Evolutionary conservation across 2,329 filamentous ascomycete species (phyloP).

Genomic region (Rhexocercosporidium sp.): DNA sequence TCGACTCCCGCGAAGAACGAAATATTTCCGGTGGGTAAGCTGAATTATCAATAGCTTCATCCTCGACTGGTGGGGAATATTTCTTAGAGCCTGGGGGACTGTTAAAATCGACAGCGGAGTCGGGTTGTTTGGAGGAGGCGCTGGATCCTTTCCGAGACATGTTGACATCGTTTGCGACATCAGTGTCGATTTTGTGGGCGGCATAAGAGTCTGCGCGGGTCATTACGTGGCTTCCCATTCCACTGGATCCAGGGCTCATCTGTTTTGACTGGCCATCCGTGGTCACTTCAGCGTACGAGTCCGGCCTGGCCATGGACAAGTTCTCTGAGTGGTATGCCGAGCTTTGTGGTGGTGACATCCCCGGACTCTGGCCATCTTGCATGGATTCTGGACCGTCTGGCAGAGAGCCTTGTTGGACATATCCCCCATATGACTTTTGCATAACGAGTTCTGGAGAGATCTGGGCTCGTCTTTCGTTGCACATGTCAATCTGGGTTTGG

Average conservation of each 20-base stretch:
- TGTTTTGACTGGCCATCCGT: not conserved
- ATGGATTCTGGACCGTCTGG: not conserved
- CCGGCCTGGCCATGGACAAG: too few relatives aligned
- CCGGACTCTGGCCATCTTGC: not conserved
- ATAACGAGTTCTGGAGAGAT: not conserved
- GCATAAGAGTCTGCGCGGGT: not conserved
- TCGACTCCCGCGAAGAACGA: not conserved
- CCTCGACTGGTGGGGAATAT: not conserved
- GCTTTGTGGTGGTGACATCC: not conserved
- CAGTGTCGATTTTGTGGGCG: not conserved
- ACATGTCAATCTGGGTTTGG: not conserved
- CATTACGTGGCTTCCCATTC: not conserved
- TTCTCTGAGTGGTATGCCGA: not conserved
- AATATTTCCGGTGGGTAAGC: not conserved
- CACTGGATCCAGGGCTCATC: not conserved
- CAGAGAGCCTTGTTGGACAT: not conserved
- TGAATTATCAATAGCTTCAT: not conserved
- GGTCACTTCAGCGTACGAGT: too few relatives aligned
- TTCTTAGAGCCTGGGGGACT: not conserved
- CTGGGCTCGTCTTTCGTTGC: not conserved
- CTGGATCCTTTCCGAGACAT: not conserved
- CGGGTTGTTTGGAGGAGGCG: not conserved
- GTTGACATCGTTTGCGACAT: not conserved
- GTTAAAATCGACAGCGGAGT: not conserved
- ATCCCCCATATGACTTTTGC: not conserved